Conservation (phyloP, 148 eudicot species). For the Chenopodium berlandieri region DNA sequence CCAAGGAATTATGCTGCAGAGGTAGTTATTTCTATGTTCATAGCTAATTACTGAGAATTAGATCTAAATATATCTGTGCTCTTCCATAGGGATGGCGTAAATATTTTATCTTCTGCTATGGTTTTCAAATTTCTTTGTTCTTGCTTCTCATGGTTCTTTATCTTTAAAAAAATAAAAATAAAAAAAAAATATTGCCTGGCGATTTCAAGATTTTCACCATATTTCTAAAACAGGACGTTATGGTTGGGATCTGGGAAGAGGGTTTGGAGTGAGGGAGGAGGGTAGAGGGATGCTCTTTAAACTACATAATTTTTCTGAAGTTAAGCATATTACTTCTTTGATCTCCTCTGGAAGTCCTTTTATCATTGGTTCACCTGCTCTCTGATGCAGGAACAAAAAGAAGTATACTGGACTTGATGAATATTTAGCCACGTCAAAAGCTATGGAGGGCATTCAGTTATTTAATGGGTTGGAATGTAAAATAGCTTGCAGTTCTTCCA, state of each 20-base stretch:
- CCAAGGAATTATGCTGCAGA: constrained; percentile 55
- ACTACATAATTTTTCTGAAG: not conserved
- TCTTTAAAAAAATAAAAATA: too few relatives aligned
- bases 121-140: not conserved
- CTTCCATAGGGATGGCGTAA: not conserved
- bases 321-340: not conserved
- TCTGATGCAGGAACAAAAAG: constrained; percentile 67
- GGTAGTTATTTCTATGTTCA: constrained; percentile 39
- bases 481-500: constrained; percentile 77
- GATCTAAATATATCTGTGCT: not conserved
- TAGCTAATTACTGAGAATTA: not conserved
- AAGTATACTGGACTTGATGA: constrained; percentile 59
- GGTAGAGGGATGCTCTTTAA: not conserved
- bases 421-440: constrained; percentile 51
- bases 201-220: too few relatives aligned
- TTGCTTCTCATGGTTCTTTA: not conserved
- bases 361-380: not conserved
- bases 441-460: constrained; percentile 52
- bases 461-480: constrained; percentile 91
- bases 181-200: too few relatives aligned
- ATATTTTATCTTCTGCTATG: not conserved
- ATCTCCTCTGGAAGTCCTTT: not conserved
- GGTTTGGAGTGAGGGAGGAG: not conserved
- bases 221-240: not conserved
- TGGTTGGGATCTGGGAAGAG: not conserved